Evolutionary conservation across 495 filamentous ascomycete genomes (phyloP).

Genomic region (Talaromyces proteolyticus): DNA sequence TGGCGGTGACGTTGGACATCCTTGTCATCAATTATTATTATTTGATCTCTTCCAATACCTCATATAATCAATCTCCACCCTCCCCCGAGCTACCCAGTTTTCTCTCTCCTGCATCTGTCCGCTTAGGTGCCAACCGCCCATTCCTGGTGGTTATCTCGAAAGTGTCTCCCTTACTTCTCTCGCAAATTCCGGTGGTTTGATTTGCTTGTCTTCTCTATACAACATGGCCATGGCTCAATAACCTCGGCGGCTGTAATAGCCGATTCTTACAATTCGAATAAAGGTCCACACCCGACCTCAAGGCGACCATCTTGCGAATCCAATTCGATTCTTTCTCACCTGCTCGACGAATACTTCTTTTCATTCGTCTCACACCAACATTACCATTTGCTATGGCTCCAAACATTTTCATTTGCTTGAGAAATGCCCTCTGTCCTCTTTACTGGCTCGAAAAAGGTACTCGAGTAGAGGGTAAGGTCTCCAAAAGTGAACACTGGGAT

Average conservation of each 20-base stretch:
- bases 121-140: neutral
- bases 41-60: too few relatives aligned
- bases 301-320: too few relatives aligned
- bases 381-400: constrained; percentile 36
- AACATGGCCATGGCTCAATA: constrained; percentile 4
- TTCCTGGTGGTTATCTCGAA: constrained; percentile 5
- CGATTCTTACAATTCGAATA: neutral
- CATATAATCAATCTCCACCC: constrained; percentile 6
- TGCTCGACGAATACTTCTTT: constrained; percentile 2
- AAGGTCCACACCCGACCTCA: neutral
- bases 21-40: neutral
- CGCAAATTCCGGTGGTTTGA: constrained; percentile 6
- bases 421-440: constrained; percentile 31
- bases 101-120: too few relatives aligned
- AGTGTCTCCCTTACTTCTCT: constrained; percentile 4
- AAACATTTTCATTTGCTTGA: constrained; percentile 40
- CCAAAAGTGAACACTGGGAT: constrained; percentile 40
- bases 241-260: constrained; percentile 4
- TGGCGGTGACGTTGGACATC: neutral
- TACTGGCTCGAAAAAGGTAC: constrained; percentile 41
- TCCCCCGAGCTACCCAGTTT: neutral
- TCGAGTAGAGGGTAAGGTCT: constrained; percentile 28
- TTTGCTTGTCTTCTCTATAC: neutral
- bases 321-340: neutral
- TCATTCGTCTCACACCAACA: constrained; percentile 6